Evolutionary conservation across 108 stramenopile species (phyloP).

Genomic region (Cylindrotheca closterium): DNA sequence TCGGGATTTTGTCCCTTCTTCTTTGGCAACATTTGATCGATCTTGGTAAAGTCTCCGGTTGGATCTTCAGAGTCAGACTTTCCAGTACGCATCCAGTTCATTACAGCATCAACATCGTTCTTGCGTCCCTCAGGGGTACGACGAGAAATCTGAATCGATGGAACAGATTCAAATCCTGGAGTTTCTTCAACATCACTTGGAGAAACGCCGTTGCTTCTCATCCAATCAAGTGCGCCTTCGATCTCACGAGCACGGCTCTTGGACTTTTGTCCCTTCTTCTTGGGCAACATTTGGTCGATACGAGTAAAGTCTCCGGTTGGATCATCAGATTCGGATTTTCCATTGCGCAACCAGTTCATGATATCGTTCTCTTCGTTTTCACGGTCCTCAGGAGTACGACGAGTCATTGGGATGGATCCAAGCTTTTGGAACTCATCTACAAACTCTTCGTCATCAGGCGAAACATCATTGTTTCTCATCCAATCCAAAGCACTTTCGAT

Average conservation of each 20-base stretch:
- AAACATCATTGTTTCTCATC: conserved; percentile 23
- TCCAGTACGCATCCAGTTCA: conserved; percentile 26
- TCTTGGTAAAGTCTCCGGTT: conserved; percentile 4
- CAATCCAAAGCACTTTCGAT: conserved; percentile 32
- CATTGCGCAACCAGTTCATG: conserved; percentile 22
- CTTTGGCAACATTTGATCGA: conserved; percentile 17
- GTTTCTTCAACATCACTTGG: conserved; percentile 2
- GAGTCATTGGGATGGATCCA: conserved; percentile 9
- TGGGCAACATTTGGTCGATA: conserved; percentile 17
- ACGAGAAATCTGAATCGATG: conserved; percentile 12
- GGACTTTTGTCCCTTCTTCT: not conserved
- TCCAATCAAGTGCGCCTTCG: conserved; percentile 24
- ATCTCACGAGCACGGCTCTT: conserved; percentile 8
- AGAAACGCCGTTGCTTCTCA: conserved; percentile 14
- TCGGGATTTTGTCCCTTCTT: conserved; percentile 20
- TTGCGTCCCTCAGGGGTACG: conserved; percentile 25
- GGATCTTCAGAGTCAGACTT: not conserved
- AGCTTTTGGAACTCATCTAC: conserved; percentile 21
- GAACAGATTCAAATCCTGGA: conserved; percentile 15
- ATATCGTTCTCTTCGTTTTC: conserved; percentile 14
- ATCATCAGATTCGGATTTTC: not conserved
- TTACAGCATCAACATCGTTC: conserved; percentile 18
- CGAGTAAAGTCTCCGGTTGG: not conserved
- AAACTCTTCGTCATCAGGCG: conserved; percentile 6
- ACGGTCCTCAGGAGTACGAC: conserved; percentile 26